These are phyloP conservation scores for Priceomyces melissophilus DNA, from an alignment of 805 yeast species.

Conservation along the genomic window DNA sequence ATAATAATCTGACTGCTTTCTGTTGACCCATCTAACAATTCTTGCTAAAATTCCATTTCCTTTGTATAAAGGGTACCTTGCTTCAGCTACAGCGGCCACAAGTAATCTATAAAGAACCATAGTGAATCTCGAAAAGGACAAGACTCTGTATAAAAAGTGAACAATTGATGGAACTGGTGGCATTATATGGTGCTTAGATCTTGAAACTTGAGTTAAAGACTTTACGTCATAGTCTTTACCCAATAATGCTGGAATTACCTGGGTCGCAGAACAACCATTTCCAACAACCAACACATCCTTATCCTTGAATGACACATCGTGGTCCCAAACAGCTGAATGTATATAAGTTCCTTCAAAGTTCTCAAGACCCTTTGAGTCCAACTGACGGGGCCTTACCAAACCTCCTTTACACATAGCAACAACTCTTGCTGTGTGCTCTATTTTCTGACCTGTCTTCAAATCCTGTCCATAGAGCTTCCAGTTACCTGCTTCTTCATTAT, in stretches of 20 bases:
- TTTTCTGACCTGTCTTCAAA: conserved; percentile 26
- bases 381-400: conserved; percentile 33
- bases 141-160: conserved; percentile 17
- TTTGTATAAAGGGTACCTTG: conserved; percentile 32
- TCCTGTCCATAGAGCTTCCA: conserved; percentile 30
- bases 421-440: conserved; percentile 26
- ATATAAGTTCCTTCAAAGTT: conserved; percentile 34
- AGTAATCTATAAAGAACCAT: conserved; percentile 26
- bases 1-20: conserved; percentile 17
- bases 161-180: conserved; percentile 32
- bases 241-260: conserved; percentile 36
- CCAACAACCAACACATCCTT: conserved; percentile 39
- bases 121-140: conserved; percentile 26
- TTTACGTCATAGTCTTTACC: conserved; percentile 20
- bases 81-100: conserved; percentile 27
- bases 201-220: conserved; percentile 29
- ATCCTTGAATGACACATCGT: conserved; percentile 27
- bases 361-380: conserved; percentile 29
- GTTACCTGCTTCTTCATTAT: conserved; percentile 19
- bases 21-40: conserved; percentile 22
- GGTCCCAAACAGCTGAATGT: conserved; percentile 41
- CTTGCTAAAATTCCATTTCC: conserved; percentile 27
- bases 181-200: conserved; percentile 36
- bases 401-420: conserved; percentile 32
- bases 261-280: conserved; percentile 42